Evolutionary conservation across 1,284 basidiomycete species (phyloP).

Genomic region (Fomitopsis pinicola): DNA sequence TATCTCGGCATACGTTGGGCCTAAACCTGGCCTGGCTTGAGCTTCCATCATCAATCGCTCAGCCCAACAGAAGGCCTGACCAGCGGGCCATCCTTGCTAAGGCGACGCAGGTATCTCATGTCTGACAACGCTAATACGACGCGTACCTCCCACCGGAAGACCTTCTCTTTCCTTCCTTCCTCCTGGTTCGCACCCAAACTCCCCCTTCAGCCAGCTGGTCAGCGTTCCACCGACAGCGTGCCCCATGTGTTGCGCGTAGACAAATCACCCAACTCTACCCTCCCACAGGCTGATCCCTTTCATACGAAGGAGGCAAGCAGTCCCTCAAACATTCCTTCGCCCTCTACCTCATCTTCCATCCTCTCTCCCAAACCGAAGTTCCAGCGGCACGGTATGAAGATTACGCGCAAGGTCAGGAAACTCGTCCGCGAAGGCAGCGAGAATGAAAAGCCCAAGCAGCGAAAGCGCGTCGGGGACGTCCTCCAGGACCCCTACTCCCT

Average conservation of each 20-base stretch:
- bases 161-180: slow-evolving; percentile 2
- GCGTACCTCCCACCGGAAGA: slow-evolving; percentile 1
- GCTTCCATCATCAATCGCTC: neutral
- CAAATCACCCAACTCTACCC: neutral
- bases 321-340: slow-evolving; percentile 10
- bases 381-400: slow-evolving; percentile 26
- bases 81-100: neutral
- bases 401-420: slow-evolving; percentile 40
- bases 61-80: neutral
- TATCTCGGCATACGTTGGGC: neutral
- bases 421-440: slow-evolving; percentile 28
- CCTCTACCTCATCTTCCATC: slow-evolving; percentile 9
- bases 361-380: slow-evolving; percentile 32
- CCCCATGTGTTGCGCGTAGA: neutral
- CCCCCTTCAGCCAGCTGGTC: neutral
- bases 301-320: slow-evolving; percentile 5
- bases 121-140: neutral
- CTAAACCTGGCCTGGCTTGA: neutral
- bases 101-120: neutral
- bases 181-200: slow-evolving; percentile 6
- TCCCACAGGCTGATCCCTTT: neutral
- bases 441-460: slow-evolving; percentile 8
- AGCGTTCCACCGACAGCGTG: neutral
- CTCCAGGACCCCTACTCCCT: slow-evolving; percentile 13
- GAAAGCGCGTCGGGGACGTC: slow-evolving; percentile 11